Base-by-base conservation (phyloP, 768 basidiomycete species). In the Cystofilobasidium bisporidii region DNA sequence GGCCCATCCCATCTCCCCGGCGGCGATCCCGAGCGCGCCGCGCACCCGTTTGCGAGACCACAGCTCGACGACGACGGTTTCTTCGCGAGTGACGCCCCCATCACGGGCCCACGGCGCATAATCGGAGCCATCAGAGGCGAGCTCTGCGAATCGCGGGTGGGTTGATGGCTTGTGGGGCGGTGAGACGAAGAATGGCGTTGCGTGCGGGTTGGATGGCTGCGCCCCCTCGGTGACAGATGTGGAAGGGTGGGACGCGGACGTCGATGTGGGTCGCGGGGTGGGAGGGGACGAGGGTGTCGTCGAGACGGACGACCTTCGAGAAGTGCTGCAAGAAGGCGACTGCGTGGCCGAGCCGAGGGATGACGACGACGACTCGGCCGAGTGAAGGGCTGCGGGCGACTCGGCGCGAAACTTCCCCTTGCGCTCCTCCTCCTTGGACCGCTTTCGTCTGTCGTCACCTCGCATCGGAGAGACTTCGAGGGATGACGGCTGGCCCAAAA, bases 81-180 rank as follows among this genome's bases (percentile, higher is more conserved):
- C 87, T 74, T 71, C 83, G 71, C 75, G 20, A 30, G 50, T 36
- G 72, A 69, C 24, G 50, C 82, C 1, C 88, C 78, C 45, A 77
- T 82, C 68, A 89, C 72, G 80, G 1, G 81, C 80, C 77, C 81
- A 82, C 22, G 79, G 76, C 0, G 82, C 79, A 72, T 86, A 86
- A 59, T 86, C 84, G 32, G 75, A 18, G 1, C 53, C 76, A 38
- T 79, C 75, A 8, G 81, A 78, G 10, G 80, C 74, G 72, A 91
- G 85, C 22, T 88, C 77, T 0, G 80, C 64, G 72, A 91, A 94
- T 28, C 79, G 76, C 0, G 92, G 92, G 75, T 91, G 88, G 0
- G 87, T 91, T 0, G 91, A 93, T 5, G 90, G 87, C 28, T 79
- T 81, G 74, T 91, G 91, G 59, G 89, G 81, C 0, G 83, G 81